phyloP scores from a whole-genome alignment of 768 basidiomycete genomes.

The Panellus pusillus region DNA sequence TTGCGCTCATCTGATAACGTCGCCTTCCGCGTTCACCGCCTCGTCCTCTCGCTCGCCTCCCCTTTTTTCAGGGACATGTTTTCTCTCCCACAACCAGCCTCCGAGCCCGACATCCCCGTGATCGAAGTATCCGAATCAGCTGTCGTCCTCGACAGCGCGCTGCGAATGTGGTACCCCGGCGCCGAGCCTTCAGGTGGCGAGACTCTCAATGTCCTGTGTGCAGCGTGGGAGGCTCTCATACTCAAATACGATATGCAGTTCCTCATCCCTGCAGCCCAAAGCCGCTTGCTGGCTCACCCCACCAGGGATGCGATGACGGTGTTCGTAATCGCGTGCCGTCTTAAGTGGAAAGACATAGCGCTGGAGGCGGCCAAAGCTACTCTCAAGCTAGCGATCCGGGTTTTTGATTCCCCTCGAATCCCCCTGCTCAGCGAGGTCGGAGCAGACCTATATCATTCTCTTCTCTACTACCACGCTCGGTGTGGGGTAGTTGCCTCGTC shows the following conservation, averaged over 20 bases:
- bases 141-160: background rate
- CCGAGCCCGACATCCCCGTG: background rate
- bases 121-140: background rate
- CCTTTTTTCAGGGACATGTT: background rate
- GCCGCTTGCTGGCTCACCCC: background rate
- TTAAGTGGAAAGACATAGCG: background rate
- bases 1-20: background rate
- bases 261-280: background rate
- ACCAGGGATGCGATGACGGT: background rate
- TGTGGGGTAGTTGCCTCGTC: background rate
- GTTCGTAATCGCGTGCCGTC: background rate
- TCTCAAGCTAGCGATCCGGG: background rate
- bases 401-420: background rate
- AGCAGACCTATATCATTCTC: background rate
- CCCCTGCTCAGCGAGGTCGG: background rate
- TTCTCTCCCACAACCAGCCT: background rate
- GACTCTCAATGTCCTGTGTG: background rate
- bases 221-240: background rate
- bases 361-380: background rate
- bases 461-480: background rate
- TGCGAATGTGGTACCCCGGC: slow-evolving; percentile 3
- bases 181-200: background rate
- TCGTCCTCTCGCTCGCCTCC: background rate
- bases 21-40: background rate
- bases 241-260: slow-evolving; percentile 2